Evolutionary conservation across 257 asterid species (phyloP).

Genomic region (Primulina huaijiensis): DNA sequence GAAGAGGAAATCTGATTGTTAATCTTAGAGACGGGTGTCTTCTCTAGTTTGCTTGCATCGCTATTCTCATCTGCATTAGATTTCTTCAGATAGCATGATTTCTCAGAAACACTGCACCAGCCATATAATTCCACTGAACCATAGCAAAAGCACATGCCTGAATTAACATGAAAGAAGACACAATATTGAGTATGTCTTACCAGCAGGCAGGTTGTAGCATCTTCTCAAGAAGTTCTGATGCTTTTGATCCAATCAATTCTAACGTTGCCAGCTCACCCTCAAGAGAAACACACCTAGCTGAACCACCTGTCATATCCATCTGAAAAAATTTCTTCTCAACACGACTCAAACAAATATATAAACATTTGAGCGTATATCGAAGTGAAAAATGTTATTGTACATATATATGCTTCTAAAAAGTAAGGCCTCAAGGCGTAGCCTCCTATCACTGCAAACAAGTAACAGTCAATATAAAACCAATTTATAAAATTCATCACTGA

Average conservation of each 20-base stretch:
- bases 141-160: slow-evolving; percentile 17
- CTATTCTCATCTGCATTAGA: slow-evolving; percentile 32
- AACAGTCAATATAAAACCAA: neutral
- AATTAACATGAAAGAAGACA: slow-evolving; percentile 16
- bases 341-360: neutral
- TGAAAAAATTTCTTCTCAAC: slow-evolving; percentile 33
- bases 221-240: slow-evolving; percentile 66
- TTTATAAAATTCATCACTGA: neutral
- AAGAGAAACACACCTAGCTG: slow-evolving; percentile 58
- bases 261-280: slow-evolving; percentile 71
- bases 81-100: slow-evolving; percentile 34
- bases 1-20: slow-evolving; percentile 41
- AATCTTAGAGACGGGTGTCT: slow-evolving; percentile 31
- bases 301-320: slow-evolving; percentile 38
- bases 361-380: neutral
- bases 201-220: slow-evolving; percentile 51
- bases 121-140: slow-evolving; percentile 22
- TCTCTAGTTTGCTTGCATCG: slow-evolving; percentile 23
- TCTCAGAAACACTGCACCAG: slow-evolving; percentile 37
- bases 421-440: neutral
- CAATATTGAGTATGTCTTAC: slow-evolving; percentile 37
- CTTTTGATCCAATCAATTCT: slow-evolving; percentile 68
- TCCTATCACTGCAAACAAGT: no score
- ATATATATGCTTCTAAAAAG: neutral
- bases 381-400: slow-evolving; percentile 11